Conservation (phyloP, 2,329 filamentous ascomycete genomes). For the Hypocreales sp. region DNA sequence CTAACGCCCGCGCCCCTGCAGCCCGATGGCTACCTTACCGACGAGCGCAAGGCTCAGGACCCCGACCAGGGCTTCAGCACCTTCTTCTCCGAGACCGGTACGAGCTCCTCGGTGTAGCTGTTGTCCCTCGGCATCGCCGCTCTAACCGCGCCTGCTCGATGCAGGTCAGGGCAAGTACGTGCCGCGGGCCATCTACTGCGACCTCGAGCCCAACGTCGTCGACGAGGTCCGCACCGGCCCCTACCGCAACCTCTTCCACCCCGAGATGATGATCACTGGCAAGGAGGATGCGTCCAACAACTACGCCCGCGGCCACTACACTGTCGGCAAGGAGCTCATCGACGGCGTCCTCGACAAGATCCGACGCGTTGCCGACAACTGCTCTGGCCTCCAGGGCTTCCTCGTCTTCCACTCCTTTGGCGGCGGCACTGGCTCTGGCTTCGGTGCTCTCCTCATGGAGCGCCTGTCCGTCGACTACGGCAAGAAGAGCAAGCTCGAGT, state of each 20-base stretch:
- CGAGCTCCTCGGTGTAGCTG: constrained; percentile 4
- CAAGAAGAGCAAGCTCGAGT: constrained; percentile 99
- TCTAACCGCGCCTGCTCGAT: constrained; percentile 4
- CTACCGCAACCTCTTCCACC: constrained; percentile 96
- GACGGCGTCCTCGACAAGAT: constrained; percentile 97
- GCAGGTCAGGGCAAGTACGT: constrained; percentile 97
- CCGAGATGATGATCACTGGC: constrained; percentile 98
- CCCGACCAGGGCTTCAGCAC: constrained; percentile 98
- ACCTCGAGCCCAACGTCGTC: constrained; percentile 99
- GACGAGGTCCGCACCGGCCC: constrained; percentile 96
- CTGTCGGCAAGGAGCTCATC: constrained; percentile 97
- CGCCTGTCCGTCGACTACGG: constrained; percentile 97
- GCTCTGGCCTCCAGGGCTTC: constrained; percentile 95
- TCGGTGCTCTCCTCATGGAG: constrained; percentile 97
- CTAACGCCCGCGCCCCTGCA: constrained; percentile 21
- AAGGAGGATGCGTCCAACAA: constrained; percentile 99
- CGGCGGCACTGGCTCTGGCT: constrained; percentile 96
- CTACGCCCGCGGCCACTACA: constrained; percentile 99
- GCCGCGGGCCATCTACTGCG: constrained; percentile 96
- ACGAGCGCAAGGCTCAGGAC: constrained; percentile 87
- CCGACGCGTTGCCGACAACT: constrained; percentile 93
- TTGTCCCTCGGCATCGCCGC: neutral
- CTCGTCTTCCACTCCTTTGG: constrained; percentile 99
- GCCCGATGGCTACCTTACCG: constrained; percentile 97
- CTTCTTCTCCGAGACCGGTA: constrained; percentile 99